These are phyloP conservation scores for Verticillium albo-atrum DNA, from an alignment of 2,329 filamentous ascomycete species.

Conservation along the genomic window DNA sequence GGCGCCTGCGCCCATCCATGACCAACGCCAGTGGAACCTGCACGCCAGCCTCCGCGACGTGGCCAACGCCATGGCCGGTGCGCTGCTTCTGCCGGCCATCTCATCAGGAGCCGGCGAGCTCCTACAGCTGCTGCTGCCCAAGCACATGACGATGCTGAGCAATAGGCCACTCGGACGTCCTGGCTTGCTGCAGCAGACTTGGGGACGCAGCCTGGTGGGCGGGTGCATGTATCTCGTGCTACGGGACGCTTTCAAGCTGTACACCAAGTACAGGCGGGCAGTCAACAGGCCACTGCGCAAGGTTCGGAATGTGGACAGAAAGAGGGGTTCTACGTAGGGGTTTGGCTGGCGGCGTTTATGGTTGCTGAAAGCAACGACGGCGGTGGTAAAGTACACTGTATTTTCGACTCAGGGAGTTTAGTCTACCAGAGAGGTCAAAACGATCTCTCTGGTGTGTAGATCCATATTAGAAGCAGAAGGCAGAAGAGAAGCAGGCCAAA, in stretches of 20 bases:
- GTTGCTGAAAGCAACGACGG: too few species aligned
- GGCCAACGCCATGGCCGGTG: constrained; percentile 45
- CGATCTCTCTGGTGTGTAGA: too few species aligned
- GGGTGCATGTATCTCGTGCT: constrained; percentile 85
- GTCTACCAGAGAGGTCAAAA: too few species aligned
- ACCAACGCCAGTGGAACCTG: constrained; percentile 19
- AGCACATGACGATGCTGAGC: constrained; percentile 52
- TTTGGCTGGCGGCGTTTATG: too few species aligned
- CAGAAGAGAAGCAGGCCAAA: too few species aligned
- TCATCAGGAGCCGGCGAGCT: constrained; percentile 75
- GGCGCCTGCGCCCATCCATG: constrained; percentile 10
- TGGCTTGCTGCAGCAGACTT: constrained; percentile 74
- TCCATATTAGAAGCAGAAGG: too few species aligned
- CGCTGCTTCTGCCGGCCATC: constrained; percentile 75
- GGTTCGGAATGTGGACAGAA: constrained; percentile 46
- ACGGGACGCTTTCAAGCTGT: constrained; percentile 62
- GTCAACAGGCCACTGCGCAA: constrained; percentile 49
- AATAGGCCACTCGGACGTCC: constrained; percentile 34
- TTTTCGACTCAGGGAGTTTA: too few species aligned
- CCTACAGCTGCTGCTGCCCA: constrained; percentile 64
- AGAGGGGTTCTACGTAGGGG: background rate
- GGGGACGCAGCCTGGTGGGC: constrained; percentile 85
- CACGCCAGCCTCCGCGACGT: constrained; percentile 34
- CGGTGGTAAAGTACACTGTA: too few species aligned
- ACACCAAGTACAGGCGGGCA: constrained; percentile 59